These are phyloP conservation scores for Colletotrichum abscissum DNA, from an alignment of 2,329 filamentous ascomycete genomes.

Conservation along the genomic window DNA sequence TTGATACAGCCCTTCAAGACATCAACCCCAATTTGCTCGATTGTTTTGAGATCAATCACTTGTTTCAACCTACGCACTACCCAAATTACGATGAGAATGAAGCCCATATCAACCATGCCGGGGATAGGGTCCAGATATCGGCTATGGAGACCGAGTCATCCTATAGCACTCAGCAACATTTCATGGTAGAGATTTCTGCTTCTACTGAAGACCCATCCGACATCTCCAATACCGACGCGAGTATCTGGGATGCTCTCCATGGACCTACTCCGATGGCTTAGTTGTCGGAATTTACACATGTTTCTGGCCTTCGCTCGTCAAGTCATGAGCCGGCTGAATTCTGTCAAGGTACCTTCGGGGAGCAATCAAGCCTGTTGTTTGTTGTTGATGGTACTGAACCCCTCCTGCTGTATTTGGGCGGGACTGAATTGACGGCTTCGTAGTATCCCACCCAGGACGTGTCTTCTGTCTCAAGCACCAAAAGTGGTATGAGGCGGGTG, in stretches of 20 bases:
- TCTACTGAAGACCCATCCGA: neutral
- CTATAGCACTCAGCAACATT: neutral
- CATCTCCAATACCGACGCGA: rapidly evolving
- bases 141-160: no score
- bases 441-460: neutral
- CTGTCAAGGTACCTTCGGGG: neutral
- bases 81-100: no score
- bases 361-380: neutral
- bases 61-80: neutral
- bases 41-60: neutral
- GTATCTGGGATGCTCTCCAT: no score
- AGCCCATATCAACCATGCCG: no score
- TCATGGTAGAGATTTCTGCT: neutral
- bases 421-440: neutral
- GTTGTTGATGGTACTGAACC: neutral
- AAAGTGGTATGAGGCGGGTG: neutral
- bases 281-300: neutral
- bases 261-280: neutral
- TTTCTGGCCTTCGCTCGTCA: neutral
- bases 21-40: neutral
- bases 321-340: neutral
- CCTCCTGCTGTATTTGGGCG: rapidly evolving
- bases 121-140: no score
- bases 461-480: neutral
- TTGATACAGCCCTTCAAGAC: neutral